Evolutionary conservation across 192 early-diverging fungal species (phyloP).

Genomic region (Funneliformis geosporum): DNA sequence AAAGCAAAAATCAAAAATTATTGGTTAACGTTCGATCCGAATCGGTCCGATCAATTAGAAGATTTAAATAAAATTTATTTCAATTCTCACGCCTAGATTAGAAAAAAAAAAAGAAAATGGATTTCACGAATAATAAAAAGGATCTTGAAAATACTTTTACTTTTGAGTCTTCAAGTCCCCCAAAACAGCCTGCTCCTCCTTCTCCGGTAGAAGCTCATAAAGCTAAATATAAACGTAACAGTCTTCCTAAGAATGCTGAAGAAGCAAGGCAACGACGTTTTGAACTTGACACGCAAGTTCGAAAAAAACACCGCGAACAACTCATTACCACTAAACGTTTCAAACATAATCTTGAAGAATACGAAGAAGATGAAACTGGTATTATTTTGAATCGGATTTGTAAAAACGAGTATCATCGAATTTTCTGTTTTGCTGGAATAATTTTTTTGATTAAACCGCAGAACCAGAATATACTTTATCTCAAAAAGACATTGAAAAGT

Average conservation of each 20-base stretch:
- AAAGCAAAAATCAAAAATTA: too few relatives aligned
- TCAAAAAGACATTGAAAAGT: conserved; percentile 28
- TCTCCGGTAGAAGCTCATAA: conserved; percentile 26
- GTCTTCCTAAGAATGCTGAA: conserved; percentile 46
- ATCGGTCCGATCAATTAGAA: too few relatives aligned
- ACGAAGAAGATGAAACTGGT: conserved; percentile 33
- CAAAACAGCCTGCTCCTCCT: conserved; percentile 14
- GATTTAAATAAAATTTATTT: neutral
- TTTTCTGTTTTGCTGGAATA: neutral
- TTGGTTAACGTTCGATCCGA: too few relatives aligned
- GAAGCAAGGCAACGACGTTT: conserved; percentile 58
- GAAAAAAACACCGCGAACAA: conserved; percentile 69
- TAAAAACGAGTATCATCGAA: too few relatives aligned
- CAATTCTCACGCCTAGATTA: neutral
- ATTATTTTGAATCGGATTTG: neutral
- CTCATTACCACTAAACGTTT: conserved; percentile 69
- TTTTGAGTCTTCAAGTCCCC: conserved; percentile 32
- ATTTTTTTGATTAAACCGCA: neutral
- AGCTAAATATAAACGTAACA: conserved; percentile 53
- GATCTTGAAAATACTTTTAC: conserved; percentile 1
- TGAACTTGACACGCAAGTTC: conserved; percentile 55
- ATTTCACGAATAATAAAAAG: neutral
- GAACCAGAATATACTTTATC: conserved; percentile 29
- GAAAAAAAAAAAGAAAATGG: neutral
- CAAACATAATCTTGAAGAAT: conserved; percentile 42